Evolutionary conservation across 2,329 filamentous ascomycete genomes (phyloP), one percentile per base, ranked within the genome.

Genomic region (Ascochyta koolunga): DNA sequence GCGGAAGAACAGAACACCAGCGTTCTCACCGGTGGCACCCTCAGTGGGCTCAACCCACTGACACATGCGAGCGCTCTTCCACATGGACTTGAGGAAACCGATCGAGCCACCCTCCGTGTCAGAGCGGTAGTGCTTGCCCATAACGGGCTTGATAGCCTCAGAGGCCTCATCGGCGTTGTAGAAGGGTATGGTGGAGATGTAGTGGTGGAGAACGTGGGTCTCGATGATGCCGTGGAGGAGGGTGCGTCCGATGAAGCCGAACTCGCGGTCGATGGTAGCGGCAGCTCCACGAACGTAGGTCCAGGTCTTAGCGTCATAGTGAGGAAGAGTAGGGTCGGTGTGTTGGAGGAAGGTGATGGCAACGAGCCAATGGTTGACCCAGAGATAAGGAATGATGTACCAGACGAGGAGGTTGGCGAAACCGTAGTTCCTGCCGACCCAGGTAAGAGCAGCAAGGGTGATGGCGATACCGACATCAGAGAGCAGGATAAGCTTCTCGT

Each of bases 281-380:
- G 92, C 93, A 53, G 93, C 93, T 68, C 93, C 93, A 65, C 93
- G 92, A 62, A 93, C 87, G 73, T 92, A 98, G 80, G 89, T 96
- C 93, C 93, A 98, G 70, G 89, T 85, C 60, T 89, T 84, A 56
- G 86, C 84, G 51, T 88, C 85, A 83, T 98, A 98, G 83, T 98
- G 93, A 56, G 93, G 93, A 39, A 98, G 89, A 36, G 89, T 86
- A 41, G 93, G 93, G 76, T 98, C 93, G 72, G 93, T 97, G 85
- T 98, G 93, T 80, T 98, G 93, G 60, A 98, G 87, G 84, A 87
- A 98, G 66, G 93, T 98, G 77, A 98, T 98, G 75, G 93, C 93
- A 65, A 98, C 93, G 51, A 98, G 89, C 93, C 93, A 98, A 86
- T 97, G 92, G 85, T 98, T 96, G 51, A 97, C 93, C 93, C 93